phyloP scores from a whole-genome alignment of 495 filamentous ascomycete species.

The Tuber magnatum region DNA sequence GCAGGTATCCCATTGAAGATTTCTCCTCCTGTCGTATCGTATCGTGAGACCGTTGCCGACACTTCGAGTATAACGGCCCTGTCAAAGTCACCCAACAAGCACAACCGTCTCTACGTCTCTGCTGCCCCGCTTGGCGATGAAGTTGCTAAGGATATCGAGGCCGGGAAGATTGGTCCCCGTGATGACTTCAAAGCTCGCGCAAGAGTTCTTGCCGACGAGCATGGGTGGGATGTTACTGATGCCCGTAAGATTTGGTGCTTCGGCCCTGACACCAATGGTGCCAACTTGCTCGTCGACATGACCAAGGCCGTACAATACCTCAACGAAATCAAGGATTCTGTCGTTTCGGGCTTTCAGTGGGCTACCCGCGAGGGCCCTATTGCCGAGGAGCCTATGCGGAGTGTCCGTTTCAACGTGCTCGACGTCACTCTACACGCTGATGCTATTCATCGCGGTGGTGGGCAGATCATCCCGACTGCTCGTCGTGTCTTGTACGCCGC shows the following conservation, averaged over 20 bases:
- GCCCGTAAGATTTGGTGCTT: constrained; percentile 99
- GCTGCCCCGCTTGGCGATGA: constrained; percentile 88
- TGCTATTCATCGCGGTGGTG: constrained; percentile 99
- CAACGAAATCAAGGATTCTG: constrained; percentile 99
- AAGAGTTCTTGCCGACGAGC: constrained; percentile 91
- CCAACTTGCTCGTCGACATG: constrained; percentile 98
- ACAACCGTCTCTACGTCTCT: constrained; percentile 97
- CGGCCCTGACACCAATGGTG: constrained; percentile 92
- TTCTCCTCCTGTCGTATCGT: constrained; percentile 93
- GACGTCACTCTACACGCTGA: constrained; percentile 99
- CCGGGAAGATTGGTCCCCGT: constrained; percentile 84
- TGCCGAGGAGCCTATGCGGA: constrained; percentile 96
- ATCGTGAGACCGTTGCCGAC: constrained; percentile 86
- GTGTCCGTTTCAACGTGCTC: constrained; percentile 94
- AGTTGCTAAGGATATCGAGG: constrained; percentile 80
- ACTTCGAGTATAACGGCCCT: constrained; percentile 88
- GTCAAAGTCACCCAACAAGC: constrained; percentile 99
- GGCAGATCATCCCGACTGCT: constrained; percentile 95
- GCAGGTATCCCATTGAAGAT: constrained; percentile 93
- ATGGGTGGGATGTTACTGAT: constrained; percentile 99
- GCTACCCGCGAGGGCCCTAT: constrained; percentile 94
- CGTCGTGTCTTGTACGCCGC: constrained; percentile 96
- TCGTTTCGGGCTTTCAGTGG: constrained; percentile 99
- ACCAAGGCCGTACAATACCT: constrained; percentile 99
- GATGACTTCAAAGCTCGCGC: constrained; percentile 99